phyloP scores from a whole-genome alignment of 2,329 filamentous ascomycete species.

The Fusarium sp. region DNA sequence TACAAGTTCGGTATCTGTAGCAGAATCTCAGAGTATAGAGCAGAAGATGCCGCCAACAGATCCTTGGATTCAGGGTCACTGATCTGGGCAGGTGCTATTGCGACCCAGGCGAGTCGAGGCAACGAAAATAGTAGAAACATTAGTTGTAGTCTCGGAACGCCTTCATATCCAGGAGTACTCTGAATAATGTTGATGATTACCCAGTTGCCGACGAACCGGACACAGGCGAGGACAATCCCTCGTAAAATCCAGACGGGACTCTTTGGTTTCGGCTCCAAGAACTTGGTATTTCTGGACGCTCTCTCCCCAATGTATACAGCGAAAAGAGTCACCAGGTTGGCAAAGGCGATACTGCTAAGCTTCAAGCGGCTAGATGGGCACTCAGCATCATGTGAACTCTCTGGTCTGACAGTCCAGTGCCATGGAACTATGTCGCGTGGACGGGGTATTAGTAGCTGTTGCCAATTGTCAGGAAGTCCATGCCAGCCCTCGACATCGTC shows the following conservation, averaged over 20 bases:
- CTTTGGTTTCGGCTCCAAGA: background rate
- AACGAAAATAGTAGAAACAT: constrained; percentile 21
- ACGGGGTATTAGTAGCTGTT: background rate
- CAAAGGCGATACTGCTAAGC: background rate
- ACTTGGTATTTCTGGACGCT: fast-evolving
- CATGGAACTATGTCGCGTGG: constrained; percentile 33
- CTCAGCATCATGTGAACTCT: fast-evolving
- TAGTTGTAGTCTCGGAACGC: background rate
- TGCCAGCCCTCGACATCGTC: background rate
- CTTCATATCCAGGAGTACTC: constrained; percentile 1
- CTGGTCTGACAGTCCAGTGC: constrained; percentile 15
- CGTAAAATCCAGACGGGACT: background rate
- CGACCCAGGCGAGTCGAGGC: constrained; percentile 20
- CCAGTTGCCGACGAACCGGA: background rate
- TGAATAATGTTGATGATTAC: constrained; percentile 1
- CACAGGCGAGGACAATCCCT: background rate
- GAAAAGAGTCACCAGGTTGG: constrained; percentile 11
- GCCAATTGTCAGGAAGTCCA: constrained; percentile 5
- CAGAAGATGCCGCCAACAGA: background rate
- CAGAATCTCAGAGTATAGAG: constrained; percentile 1
- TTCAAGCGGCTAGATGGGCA: constrained; percentile 5
- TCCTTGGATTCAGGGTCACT: background rate
- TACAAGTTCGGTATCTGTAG: constrained; percentile 10
- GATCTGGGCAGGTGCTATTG: fast-evolving
- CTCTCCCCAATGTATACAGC: background rate